Evolutionary conservation across 805 yeast genomes (phyloP).

Genomic region (Saccharomycopsis amapae): DNA sequence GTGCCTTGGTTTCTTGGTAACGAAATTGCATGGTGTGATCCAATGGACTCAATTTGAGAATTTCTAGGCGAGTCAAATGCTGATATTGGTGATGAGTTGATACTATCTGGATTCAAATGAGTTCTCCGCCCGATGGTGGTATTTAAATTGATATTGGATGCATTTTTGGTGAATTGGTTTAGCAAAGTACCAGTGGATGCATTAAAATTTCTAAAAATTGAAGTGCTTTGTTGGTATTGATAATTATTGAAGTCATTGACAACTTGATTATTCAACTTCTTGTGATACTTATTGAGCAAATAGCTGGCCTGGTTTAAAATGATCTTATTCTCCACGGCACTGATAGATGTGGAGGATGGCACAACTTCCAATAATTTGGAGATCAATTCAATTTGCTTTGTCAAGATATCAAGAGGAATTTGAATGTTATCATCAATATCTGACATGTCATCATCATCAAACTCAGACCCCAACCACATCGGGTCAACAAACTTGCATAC

Average conservation of each 20-base stretch:
- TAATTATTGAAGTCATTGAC: slow-evolving; percentile 18
- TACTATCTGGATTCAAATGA: slow-evolving; percentile 7
- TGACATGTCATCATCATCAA: slow-evolving; percentile 16
- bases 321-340: slow-evolving; percentile 28
- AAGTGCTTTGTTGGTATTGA: slow-evolving; percentile 13
- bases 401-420: slow-evolving; percentile 23
- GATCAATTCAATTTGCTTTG: slow-evolving; percentile 34
- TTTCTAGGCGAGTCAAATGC: slow-evolving; percentile 17
- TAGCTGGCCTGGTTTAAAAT: slow-evolving; percentile 25
- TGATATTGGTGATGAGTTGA: slow-evolving; percentile 17
- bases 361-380: slow-evolving; percentile 30
- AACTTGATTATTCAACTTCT: slow-evolving; percentile 15
- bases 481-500: slow-evolving; percentile 34
- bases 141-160: slow-evolving; percentile 1
- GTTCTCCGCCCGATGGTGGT: slow-evolving; percentile 2
- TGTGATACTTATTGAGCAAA: slow-evolving; percentile 20
- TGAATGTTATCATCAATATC: slow-evolving; percentile 10
- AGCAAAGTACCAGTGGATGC: slow-evolving; percentile 21
- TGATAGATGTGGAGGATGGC: slow-evolving; percentile 25
- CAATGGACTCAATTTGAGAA: slow-evolving; percentile 10
- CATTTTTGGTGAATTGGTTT: slow-evolving; percentile 18
- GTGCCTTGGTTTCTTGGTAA: background rate
- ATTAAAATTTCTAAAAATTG: slow-evolving; percentile 19
- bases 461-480: slow-evolving; percentile 9
- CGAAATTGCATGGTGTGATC: background rate